Conservation (phyloP, 805 yeast genomes). For the Yamadazyma philogaea region DNA sequence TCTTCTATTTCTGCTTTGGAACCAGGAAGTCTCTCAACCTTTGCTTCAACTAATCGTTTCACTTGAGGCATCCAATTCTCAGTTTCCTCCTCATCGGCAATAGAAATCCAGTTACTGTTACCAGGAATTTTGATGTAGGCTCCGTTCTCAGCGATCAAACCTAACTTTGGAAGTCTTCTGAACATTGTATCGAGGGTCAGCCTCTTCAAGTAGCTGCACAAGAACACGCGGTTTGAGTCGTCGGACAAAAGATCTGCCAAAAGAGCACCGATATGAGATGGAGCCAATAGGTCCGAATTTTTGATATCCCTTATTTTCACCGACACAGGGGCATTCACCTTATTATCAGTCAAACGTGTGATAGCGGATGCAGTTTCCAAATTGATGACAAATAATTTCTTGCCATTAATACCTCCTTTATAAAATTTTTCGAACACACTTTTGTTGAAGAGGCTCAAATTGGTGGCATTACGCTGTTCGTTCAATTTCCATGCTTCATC, state of each 20-base stretch:
- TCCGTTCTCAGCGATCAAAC: slow-evolving; percentile 89
- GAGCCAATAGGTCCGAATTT: slow-evolving; percentile 44
- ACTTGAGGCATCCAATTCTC: slow-evolving; percentile 59
- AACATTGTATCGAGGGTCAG: slow-evolving; percentile 65
- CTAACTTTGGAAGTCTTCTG: slow-evolving; percentile 64
- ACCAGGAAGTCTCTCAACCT: slow-evolving; percentile 78
- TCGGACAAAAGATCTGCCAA: slow-evolving; percentile 58
- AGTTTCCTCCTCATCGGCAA: slow-evolving; percentile 50
- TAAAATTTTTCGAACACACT: slow-evolving; percentile 33
- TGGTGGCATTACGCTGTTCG: slow-evolving; percentile 23
- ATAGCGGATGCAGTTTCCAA: slow-evolving; percentile 26
- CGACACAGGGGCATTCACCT: slow-evolving; percentile 2
- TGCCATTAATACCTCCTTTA: slow-evolving; percentile 19
- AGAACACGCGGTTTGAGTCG: slow-evolving; percentile 63
- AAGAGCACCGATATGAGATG: slow-evolving; percentile 54
- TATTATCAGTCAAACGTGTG: slow-evolving; percentile 10
- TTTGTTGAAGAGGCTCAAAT: slow-evolving; percentile 29
- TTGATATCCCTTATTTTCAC: slow-evolving; percentile 15
- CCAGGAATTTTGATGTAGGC: slow-evolving; percentile 64
- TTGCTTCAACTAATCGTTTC: slow-evolving; percentile 50
- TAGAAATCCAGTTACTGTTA: slow-evolving; percentile 55
- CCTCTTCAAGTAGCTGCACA: slow-evolving; percentile 64
- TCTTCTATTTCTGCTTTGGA: slow-evolving; percentile 70
- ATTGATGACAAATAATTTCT: slow-evolving; percentile 35
- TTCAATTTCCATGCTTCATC: slow-evolving; percentile 38